Conservation (phyloP, 2,329 filamentous ascomycete genomes). For the Penicillium fuscoglaucum region DNA sequence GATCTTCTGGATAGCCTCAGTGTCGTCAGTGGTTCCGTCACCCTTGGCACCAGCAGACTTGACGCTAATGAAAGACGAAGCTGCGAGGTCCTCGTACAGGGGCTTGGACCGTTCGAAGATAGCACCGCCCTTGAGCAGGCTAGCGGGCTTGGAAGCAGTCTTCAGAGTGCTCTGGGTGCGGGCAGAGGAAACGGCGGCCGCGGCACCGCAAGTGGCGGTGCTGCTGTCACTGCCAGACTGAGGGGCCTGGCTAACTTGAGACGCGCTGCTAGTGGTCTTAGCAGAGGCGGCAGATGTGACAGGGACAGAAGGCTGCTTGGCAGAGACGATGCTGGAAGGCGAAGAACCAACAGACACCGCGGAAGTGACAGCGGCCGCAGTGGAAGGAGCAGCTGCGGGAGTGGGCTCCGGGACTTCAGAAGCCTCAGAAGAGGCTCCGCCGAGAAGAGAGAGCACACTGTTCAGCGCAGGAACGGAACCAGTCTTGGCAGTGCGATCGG, state of each 20-base stretch:
- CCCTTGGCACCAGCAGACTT: constrained; percentile 81
- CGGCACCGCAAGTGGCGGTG: constrained; percentile 24
- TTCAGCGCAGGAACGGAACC: constrained; percentile 11
- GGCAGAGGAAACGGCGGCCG: constrained; percentile 37
- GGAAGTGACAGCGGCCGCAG: constrained; percentile 9
- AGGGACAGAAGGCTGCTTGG: constrained; percentile 1
- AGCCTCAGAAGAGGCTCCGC: constrained; percentile 1
- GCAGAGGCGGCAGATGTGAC: constrained; percentile 14
- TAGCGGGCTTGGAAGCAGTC: constrained; percentile 62
- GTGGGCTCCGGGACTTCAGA: constrained; percentile 8
- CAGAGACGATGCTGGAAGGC: background rate
- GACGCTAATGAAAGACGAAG: constrained; percentile 76
- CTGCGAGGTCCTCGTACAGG: constrained; percentile 71
- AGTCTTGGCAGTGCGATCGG: background rate
- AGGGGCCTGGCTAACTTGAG: constrained; percentile 7
- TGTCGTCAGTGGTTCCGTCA: constrained; percentile 86
- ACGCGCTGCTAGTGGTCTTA: constrained; percentile 9
- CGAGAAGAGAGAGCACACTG: constrained; percentile 14
- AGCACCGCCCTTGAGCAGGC: constrained; percentile 65
- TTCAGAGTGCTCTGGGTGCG: constrained; percentile 61
- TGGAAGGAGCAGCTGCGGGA: constrained; percentile 9
- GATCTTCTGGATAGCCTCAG: constrained; percentile 74
- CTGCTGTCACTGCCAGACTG: constrained; percentile 16
- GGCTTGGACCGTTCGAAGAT: constrained; percentile 86
- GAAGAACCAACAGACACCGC: constrained; percentile 1